Evolutionary conservation across 176 grass and related monocot genomes (phyloP), one percentile per base, ranked within the genome.

Genomic region (Phoenix roebelenii): DNA sequence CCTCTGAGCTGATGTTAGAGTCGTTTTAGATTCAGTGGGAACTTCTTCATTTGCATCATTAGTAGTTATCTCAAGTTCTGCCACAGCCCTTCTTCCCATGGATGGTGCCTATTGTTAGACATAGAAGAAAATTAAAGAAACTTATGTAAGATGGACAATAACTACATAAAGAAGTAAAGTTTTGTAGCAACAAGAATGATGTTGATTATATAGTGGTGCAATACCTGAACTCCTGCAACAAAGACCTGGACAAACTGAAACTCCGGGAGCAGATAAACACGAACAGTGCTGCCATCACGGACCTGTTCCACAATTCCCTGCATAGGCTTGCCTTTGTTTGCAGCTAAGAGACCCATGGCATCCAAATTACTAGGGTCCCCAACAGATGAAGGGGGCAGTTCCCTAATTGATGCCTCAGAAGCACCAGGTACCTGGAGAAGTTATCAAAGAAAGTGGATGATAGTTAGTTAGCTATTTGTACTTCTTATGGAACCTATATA

Each of bases 221-320:
- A 54, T 80, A 92, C 93, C 84, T 98, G 93, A 49, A 91, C 78
- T 58, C 93, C 93, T 49, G 93, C 93, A 76, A 88, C 81, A 67
- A 92, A 92, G 72, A 98, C 89, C 76, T 98, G 93, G 50, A 92
- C 76, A 57, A 98, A 98, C 25, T 98, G 93, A 64, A 92, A 98
- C 44, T 77, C 86, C 22, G 93, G 87, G 54, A 98, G 73, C 68
- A 98, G 73, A 65, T 98, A 98, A 59, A 84, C 84, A 75, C 93
- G 93, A 70, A 98, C 59, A 19, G 76, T 89, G 70, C 85, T 84
- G 19, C 93, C 93, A 78, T 98, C 93, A 20, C 93, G 87, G 24
- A 79, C 87, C 81, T 98, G 93, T 68, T 98, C 93, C 15, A 98
- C 93, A 58, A 98, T 78, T 23, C 80, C 93, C 71, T 92, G 80